Conservation (phyloP, 768 basidiomycete species). For the Suillus bovinus region DNA sequence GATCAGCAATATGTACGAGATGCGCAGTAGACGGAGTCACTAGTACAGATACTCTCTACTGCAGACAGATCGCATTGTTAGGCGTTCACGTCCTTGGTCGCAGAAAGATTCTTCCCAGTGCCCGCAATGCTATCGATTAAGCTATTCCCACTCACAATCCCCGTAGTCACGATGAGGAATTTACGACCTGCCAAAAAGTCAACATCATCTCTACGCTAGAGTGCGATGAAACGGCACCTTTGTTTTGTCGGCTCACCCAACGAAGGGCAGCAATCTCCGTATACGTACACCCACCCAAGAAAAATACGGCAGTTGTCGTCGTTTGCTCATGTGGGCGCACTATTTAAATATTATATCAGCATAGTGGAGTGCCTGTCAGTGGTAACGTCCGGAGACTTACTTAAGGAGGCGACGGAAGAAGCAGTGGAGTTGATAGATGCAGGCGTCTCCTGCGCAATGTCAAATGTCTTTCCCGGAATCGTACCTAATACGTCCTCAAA, state of each 20-base stretch:
- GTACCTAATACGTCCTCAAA: constrained; percentile 86
- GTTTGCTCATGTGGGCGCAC: constrained; percentile 56
- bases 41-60: neutral
- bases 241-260: constrained; percentile 86
- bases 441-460: constrained; percentile 57
- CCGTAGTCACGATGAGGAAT: constrained; percentile 90
- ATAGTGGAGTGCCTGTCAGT: neutral
- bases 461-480: constrained; percentile 86
- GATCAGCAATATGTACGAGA: neutral
- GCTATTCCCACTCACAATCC: constrained; percentile 79
- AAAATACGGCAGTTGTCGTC: constrained; percentile 91
- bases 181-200: constrained; percentile 60
- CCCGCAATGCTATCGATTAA: constrained; percentile 70
- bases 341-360: constrained; percentile 23
- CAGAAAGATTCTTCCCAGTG: constrained; percentile 26
- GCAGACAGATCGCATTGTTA: constrained; percentile 27
- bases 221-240: constrained; percentile 47
- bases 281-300: constrained; percentile 96
- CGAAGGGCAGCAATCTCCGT: constrained; percentile 95
- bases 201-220: constrained; percentile 9
- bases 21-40: too few species aligned
- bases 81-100: constrained; percentile 44
- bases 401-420: constrained; percentile 30
- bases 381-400: constrained; percentile 30
- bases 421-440: constrained; percentile 29